Evolutionary conservation across 257 asterid genomes (phyloP).

Genomic region (Salvia miltiorrhiza): DNA sequence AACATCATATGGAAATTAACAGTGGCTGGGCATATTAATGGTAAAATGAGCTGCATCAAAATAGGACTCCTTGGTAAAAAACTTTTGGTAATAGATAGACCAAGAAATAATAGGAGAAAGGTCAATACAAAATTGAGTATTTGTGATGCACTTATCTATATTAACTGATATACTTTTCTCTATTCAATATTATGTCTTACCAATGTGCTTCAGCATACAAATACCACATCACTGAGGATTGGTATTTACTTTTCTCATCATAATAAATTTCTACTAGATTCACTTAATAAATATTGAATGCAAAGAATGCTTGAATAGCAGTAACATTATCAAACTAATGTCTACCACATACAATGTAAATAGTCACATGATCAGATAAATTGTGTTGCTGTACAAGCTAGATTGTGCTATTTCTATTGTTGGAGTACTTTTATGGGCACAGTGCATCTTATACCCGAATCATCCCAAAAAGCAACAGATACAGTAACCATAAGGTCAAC

Average conservation of each 20-base stretch:
- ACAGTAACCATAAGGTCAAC: neutral
- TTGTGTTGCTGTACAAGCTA: neutral
- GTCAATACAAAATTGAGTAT: neutral
- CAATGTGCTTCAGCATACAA: conserved; percentile 8
- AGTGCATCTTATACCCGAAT: neutral
- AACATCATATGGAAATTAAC: neutral
- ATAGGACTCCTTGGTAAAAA: conserved; percentile 5
- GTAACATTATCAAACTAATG: neutral
- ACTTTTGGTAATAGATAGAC: neutral
- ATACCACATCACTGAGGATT: neutral
- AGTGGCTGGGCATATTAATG: neutral
- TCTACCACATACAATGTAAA: neutral
- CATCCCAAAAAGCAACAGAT: conserved; percentile 4
- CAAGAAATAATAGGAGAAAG: neutral
- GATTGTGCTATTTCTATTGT: neutral
- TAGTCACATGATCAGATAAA: neutral
- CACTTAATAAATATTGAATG: neutral
- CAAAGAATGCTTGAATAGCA: neutral
- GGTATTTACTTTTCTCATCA: neutral
- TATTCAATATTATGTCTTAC: neutral
- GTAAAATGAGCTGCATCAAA: neutral
- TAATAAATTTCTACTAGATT: neutral
- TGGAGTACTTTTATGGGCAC: neutral
- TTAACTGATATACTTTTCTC: neutral
- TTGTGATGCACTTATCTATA: neutral